Evolutionary conservation across 768 basidiomycete species (phyloP).

Genomic region (Scleroderma bovista): DNA sequence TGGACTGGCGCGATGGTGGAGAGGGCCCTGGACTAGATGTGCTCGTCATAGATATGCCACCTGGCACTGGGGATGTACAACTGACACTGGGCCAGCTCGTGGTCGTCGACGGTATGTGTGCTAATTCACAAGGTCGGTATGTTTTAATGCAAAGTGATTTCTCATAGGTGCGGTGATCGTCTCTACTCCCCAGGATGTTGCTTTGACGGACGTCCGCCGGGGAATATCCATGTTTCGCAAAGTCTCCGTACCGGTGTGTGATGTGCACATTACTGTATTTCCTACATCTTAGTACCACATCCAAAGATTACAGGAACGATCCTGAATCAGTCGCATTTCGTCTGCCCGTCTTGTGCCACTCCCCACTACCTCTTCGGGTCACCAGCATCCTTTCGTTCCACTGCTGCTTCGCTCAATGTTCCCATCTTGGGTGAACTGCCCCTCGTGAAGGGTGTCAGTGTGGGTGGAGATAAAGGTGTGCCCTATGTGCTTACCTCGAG

Average conservation of each 20-base stretch:
- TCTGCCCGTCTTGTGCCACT: no score
- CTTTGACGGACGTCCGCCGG: conserved; percentile 85
- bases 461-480: conserved; percentile 62
- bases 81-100: conserved; percentile 88
- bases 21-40: conserved; percentile 59
- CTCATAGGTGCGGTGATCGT: conserved; percentile 84
- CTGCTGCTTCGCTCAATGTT: no score
- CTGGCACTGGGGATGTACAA: conserved; percentile 95
- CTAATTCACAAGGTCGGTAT: neutral
- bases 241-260: conserved; percentile 75
- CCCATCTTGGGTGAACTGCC: conserved; percentile 76
- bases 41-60: conserved; percentile 93
- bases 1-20: conserved; percentile 66
- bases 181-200: conserved; percentile 93
- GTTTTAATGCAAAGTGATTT: neutral
- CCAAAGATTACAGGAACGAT: conserved; percentile 77
- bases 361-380: no score
- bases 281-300: neutral
- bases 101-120: conserved; percentile 63
- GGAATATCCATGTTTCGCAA: conserved; percentile 92
- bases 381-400: no score
- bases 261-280: neutral
- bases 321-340: no score
- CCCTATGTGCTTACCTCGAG: conserved; percentile 39
- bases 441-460: conserved; percentile 69